phyloP scores from a whole-genome alignment of 768 basidiomycete genomes.

The Trametopsis cervina region DNA sequence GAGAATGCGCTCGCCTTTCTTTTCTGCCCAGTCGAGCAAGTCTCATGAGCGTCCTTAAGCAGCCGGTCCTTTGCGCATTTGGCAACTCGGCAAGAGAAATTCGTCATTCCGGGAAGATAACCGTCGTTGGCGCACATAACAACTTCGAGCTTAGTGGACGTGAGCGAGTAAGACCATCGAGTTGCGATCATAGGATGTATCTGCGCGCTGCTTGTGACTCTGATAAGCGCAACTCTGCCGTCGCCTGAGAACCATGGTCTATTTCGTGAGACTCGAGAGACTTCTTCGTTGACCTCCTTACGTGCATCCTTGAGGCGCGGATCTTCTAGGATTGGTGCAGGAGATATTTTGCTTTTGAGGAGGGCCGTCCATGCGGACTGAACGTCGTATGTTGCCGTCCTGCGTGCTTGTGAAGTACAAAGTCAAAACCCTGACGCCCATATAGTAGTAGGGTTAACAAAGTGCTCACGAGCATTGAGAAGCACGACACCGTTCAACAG shows the following conservation, averaged over 20 bases:
- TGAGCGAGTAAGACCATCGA: constrained; percentile 35
- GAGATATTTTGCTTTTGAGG: background rate
- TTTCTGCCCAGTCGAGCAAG: too few relatives aligned
- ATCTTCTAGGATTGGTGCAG: constrained; percentile 9
- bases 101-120: constrained; percentile 31
- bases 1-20: too few relatives aligned
- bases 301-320: constrained; percentile 28
- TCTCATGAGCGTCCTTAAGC: background rate
- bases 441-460: background rate
- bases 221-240: constrained; percentile 35
- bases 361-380: constrained; percentile 17
- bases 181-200: constrained; percentile 36
- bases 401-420: constrained; percentile 11
- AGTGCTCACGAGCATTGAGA: constrained; percentile 36
- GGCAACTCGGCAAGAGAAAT: constrained; percentile 38
- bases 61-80: constrained; percentile 24
- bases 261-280: constrained; percentile 24
- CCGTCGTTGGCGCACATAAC: constrained; percentile 34
- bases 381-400: constrained; percentile 27
- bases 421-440: background rate
- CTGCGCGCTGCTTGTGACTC: constrained; percentile 36
- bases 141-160: constrained; percentile 24
- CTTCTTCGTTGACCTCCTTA: constrained; percentile 31
- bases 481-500: constrained; percentile 35
- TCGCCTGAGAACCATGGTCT: constrained; percentile 38